Evolutionary conservation across 495 filamentous ascomycete species (phyloP).

Genomic region (Hypoxylon lienhwacheense): DNA sequence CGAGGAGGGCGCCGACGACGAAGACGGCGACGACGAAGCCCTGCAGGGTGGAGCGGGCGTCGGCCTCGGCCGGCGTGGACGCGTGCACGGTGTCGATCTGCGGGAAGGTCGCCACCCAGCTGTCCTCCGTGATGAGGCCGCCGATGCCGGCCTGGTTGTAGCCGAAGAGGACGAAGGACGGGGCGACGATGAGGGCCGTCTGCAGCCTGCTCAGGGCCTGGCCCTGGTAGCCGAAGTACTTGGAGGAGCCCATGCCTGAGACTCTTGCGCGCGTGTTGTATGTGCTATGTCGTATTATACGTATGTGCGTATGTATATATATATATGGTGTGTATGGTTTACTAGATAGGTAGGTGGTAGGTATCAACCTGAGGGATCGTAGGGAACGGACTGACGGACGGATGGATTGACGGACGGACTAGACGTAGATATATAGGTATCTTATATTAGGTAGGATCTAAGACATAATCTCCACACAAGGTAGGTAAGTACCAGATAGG

Average conservation of each 20-base stretch:
- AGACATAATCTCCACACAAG: no score
- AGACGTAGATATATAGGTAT: no score
- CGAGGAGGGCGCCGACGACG: constrained; percentile 52
- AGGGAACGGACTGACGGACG: no score
- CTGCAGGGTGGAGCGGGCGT: constrained; percentile 44
- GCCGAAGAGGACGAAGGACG: constrained; percentile 55
- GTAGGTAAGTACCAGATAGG: no score
- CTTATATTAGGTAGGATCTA: no score
- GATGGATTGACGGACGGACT: no score
- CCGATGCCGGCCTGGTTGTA: constrained; percentile 56
- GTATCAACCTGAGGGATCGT: no score
- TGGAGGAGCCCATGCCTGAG: constrained; percentile 18
- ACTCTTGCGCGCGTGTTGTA: no score
- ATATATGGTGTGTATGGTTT: no score
- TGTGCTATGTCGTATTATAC: no score
- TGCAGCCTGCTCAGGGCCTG: constrained; percentile 27
- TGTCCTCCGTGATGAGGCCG: constrained; percentile 45
- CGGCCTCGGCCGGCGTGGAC: constrained; percentile 41
- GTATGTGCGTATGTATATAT: no score
- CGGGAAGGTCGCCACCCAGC: constrained; percentile 53
- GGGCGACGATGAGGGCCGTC: constrained; percentile 40
- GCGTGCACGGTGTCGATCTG: constrained; percentile 56
- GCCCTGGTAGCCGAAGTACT: constrained; percentile 31
- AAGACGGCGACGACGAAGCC: constrained; percentile 42
- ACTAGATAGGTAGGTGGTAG: no score